A percentile compares a stretch with the other conserved stretches of the same genome.
These are phyloP conservation scores for Circinella umbellata DNA, from an alignment of 371 early-diverging fungal species.

Conservation along the genomic window DNA sequence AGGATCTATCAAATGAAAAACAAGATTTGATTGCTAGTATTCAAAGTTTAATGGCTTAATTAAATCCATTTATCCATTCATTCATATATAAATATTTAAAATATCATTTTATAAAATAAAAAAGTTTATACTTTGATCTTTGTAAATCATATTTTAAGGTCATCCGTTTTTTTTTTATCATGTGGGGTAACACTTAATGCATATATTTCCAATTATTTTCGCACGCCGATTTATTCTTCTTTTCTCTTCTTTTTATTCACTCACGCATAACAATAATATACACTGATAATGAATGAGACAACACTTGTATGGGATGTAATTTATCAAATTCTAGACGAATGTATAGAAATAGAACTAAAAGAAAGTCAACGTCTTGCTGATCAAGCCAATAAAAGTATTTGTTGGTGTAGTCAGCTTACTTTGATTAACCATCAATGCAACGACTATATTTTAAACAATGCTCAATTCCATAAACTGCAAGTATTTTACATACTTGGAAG, in stretches of 20 bases:
- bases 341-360: conserved; percentile 1
- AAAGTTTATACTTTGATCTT: no score
- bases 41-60: background rate
- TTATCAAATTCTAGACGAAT: conserved; percentile 17
- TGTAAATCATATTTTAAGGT: no score
- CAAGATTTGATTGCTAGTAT: conserved; percentile 9
- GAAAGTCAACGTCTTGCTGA: conserved; percentile 2
- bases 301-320: conserved; percentile 15
- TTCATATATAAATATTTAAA: background rate
- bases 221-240: background rate
- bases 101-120: no score
- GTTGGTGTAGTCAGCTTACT: conserved; percentile 4
- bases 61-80: background rate
- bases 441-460: conserved; percentile 5
- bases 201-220: no score
- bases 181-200: no score
- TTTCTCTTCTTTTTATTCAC: background rate
- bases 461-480: conserved; percentile 14
- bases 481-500: conserved; percentile 10
- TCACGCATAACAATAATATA: no score
- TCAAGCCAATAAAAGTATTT: background rate
- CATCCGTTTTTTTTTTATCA: no score
- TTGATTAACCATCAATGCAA: background rate
- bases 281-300: background rate
- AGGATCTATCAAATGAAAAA: conserved; percentile 47